Evolutionary conservation across 2,329 filamentous ascomycete species (phyloP).

Genomic region (Rugonectria rugulosa): DNA sequence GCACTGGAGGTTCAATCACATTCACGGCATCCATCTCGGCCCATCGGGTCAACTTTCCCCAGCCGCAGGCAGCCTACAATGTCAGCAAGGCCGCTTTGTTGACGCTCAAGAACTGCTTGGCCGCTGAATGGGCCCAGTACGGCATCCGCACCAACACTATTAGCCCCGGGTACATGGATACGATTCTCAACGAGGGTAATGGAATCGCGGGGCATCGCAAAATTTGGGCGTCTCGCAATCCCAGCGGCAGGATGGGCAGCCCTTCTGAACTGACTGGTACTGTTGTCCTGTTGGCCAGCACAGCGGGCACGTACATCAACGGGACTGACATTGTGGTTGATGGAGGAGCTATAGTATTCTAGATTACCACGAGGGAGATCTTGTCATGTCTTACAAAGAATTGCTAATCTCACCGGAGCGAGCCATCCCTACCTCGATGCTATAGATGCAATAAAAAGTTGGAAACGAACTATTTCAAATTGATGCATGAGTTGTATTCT

Average conservation of each 20-base stretch:
- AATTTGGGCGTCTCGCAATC: constrained; percentile 66
- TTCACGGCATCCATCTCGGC: constrained; percentile 74
- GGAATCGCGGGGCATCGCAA: constrained; percentile 60
- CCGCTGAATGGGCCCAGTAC: constrained; percentile 70
- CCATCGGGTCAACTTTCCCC: constrained; percentile 74
- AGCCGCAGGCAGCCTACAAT: constrained; percentile 77
- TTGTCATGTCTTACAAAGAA: too few species aligned
- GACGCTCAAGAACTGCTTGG: constrained; percentile 62
- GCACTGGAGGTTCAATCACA: constrained; percentile 66
- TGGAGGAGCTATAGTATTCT: constrained; percentile 49
- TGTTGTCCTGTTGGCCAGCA: constrained; percentile 65
- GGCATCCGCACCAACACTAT: constrained; percentile 76
- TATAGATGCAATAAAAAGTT: too few species aligned
- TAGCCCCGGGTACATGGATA: constrained; percentile 80
- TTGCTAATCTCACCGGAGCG: too few species aligned
- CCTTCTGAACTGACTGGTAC: constrained; percentile 68
- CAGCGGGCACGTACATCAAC: constrained; percentile 69
- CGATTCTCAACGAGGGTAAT: constrained; percentile 72
- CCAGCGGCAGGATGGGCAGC: constrained; percentile 69
- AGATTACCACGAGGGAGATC: too few species aligned
- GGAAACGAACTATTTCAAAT: too few species aligned
- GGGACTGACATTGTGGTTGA: constrained; percentile 71
- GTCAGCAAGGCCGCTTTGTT: constrained; percentile 73
- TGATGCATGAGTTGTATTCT: too few species aligned
- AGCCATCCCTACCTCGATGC: too few species aligned